Base-by-base conservation (phyloP, 192 early-diverging fungal species). In the Radiomyces spectabilis region DNA sequence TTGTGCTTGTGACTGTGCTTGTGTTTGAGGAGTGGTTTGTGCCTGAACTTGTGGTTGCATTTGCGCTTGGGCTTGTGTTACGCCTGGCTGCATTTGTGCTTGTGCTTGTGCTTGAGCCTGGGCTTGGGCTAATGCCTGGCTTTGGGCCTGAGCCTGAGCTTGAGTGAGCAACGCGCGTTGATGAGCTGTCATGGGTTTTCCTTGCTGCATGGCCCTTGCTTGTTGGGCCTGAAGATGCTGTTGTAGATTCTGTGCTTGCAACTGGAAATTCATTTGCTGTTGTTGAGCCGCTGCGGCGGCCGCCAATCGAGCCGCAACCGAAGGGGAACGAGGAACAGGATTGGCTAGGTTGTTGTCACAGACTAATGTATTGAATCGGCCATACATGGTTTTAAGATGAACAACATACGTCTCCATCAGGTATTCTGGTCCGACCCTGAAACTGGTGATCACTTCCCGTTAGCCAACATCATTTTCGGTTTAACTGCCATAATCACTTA, bases 401-500 rank as follows among this genome's bases (percentile, higher is more conserved):
- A 63, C 37, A 1, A 61, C 38, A 33, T 63, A 70, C 27, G 60
- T 64, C 19, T 70, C 61, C 57, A 70, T 60, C 16, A 63, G 48
- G 38, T 64, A 63, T 5, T 63, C 62, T 21, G 68, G 68, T 4
- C 68, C 68, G 26, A 70, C 55, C 21, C 50, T 32, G 30, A 70
- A 70, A 29, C 66, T 68, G 34, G 13, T 10, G n/a, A n/a, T n/a
- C n/a, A n/a, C n/a, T n/a, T n/a, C n/a, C n/a, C n/a, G n/a, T n/a
- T n/a, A n/a, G n/a, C n/a, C n/a, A n/a, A n/a, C n/a, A n/a, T n/a
- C n/a, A n/a, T n/a, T n/a, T n/a, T n/a, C n/a, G n/a, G n/a, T n/a
- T n/a, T n/a, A n/a, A n/a, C n/a, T n/a, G n/a, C n/a, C n/a, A n/a
- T n/a, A n/a, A n/a, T n/a, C n/a, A n/a, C 65, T 25, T 78, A 87